These are phyloP conservation scores for Sporisorium scitamineum DNA, from an alignment of 1,284 basidiomycete species.

Conservation along the genomic window DNA sequence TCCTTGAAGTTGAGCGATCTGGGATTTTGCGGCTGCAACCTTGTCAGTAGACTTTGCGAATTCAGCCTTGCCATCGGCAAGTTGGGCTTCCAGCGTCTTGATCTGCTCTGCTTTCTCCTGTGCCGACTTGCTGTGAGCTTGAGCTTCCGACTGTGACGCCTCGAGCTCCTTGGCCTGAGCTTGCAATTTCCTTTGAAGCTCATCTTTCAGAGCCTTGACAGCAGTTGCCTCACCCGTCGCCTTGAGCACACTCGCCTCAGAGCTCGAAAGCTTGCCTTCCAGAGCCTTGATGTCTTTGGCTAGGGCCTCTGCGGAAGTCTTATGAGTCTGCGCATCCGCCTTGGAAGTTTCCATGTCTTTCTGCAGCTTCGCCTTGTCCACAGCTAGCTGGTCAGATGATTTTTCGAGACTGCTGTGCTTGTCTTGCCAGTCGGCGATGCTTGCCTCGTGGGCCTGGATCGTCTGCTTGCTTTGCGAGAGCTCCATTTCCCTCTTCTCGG, in stretches of 20 bases:
- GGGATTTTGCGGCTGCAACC: constrained; percentile 10
- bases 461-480: constrained; percentile 18
- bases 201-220: constrained; percentile 17
- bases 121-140: constrained; percentile 18
- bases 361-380: constrained; percentile 17
- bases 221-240: constrained; percentile 14
- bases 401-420: constrained; percentile 22
- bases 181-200: constrained; percentile 28
- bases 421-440: constrained; percentile 14
- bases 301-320: constrained; percentile 16
- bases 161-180: constrained; percentile 20
- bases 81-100: constrained; percentile 23
- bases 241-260: constrained; percentile 22
- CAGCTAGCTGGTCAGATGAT: constrained; percentile 4
- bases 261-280: constrained; percentile 13
- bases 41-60: constrained; percentile 14
- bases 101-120: constrained; percentile 24
- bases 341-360: constrained; percentile 21
- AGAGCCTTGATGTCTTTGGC: constrained; percentile 27
- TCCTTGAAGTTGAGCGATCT: constrained; percentile 15
- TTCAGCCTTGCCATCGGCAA: constrained; percentile 16
- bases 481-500: constrained; percentile 22
- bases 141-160: constrained; percentile 13
- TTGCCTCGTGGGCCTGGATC: constrained; percentile 18
- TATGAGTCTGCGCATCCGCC: constrained; percentile 12